These are phyloP conservation scores for Botryosphaeria agaves DNA, from an alignment of 2,329 filamentous ascomycete genomes.

Conservation along the genomic window DNA sequence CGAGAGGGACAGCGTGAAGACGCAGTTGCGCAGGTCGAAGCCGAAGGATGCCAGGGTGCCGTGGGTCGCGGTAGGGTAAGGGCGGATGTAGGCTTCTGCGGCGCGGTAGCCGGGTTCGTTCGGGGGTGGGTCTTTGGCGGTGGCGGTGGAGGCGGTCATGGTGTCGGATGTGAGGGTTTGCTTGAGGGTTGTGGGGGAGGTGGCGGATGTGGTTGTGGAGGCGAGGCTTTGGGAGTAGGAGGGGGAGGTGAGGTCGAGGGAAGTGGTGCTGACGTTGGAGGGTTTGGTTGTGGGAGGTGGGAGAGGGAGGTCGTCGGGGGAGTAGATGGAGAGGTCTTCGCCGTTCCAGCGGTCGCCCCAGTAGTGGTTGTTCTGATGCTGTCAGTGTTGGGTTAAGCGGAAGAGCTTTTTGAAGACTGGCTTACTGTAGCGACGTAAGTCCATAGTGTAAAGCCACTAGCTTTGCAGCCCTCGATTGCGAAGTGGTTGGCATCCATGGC, in stretches of 20 bases:
- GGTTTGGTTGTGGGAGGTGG: slow-evolving; percentile 32
- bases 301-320: slow-evolving; percentile 56
- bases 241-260: slow-evolving; percentile 30
- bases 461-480: slow-evolving; percentile 65
- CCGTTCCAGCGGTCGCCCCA: slow-evolving; percentile 96
- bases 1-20: slow-evolving; percentile 55
- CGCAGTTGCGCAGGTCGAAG: slow-evolving; percentile 68
- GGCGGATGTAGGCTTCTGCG: slow-evolving; percentile 83
- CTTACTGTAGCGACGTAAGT: slow-evolving; percentile 57
- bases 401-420: background rate
- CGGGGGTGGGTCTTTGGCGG: slow-evolving; percentile 8
- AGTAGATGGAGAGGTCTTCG: slow-evolving; percentile 86
- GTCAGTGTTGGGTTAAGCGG: slow-evolving; percentile 2
- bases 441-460: slow-evolving; percentile 84
- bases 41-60: slow-evolving; percentile 55
- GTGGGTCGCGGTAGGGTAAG: slow-evolving; percentile 57
- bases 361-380: slow-evolving; percentile 59
- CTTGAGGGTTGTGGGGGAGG: slow-evolving; percentile 55
- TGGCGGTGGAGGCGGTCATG: slow-evolving; percentile 15
- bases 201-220: slow-evolving; percentile 28
- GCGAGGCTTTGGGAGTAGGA: slow-evolving; percentile 36
- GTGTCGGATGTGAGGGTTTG: slow-evolving; percentile 45
- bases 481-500: slow-evolving; percentile 96
- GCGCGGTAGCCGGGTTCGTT: slow-evolving; percentile 62
- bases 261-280: slow-evolving; percentile 31